These are phyloP conservation scores for Alternaria sp. DNA, from an alignment of 2,329 filamentous ascomycete species.

Conservation along the genomic window DNA sequence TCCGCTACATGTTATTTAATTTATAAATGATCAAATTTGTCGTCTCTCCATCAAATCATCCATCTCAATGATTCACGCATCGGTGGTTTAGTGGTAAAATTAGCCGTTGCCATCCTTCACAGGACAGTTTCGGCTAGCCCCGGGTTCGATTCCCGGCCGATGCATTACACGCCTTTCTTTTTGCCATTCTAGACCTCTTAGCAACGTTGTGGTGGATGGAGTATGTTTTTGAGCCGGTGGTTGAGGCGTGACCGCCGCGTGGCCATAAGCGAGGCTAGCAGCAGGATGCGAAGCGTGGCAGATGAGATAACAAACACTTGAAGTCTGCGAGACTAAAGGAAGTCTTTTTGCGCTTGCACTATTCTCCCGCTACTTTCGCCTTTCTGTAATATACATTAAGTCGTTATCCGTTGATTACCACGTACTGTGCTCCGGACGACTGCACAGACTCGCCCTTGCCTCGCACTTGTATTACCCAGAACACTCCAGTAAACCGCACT, in stretches of 20 bases:
- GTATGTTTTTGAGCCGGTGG: background rate
- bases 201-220: background rate
- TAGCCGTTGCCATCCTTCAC: constrained; percentile 23
- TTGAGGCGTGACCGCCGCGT: background rate
- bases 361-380: background rate
- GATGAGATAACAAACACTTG: background rate
- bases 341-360: background rate
- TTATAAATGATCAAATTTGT: background rate
- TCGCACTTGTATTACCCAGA: background rate
- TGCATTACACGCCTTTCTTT: background rate
- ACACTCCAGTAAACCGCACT: background rate
- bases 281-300: background rate
- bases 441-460: background rate
- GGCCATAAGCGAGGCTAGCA: background rate
- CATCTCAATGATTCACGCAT: constrained; percentile 1
- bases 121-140: constrained; percentile 22
- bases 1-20: no score
- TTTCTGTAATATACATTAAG: fast-evolving
- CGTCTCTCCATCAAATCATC: background rate
- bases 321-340: fast-evolving
- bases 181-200: background rate
- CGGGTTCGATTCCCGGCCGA: constrained; percentile 19
- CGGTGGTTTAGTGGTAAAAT: constrained; percentile 31
- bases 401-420: background rate
- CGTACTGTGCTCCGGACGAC: background rate